Evolutionary conservation across 2,329 filamentous ascomycete species (phyloP).

Genomic region (Aspergillus neoniger): DNA sequence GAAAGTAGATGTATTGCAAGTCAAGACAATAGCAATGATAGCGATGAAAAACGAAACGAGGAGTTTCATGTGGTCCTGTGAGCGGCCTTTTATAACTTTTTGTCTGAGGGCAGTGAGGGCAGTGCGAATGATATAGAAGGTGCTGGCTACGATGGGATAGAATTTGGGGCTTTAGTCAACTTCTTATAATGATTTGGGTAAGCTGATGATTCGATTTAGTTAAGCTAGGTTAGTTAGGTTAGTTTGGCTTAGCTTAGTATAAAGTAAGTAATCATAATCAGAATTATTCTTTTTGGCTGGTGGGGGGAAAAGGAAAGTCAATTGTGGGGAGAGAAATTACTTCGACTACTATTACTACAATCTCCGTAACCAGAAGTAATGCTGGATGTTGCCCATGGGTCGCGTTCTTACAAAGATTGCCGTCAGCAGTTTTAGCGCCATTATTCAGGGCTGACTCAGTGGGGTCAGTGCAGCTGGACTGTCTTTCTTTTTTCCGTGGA

Average conservation of each 20-base stretch:
- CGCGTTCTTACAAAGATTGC: constrained; percentile 26
- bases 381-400: no score
- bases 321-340: background rate
- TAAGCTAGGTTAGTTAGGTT: no score
- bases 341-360: no score
- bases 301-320: background rate
- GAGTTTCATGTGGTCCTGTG: constrained; percentile 34
- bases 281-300: background rate
- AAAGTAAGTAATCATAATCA: background rate
- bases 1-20: constrained; percentile 2
- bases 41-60: constrained; percentile 41
- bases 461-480: background rate
- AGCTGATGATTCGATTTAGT: background rate
- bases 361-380: no score
- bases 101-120: background rate
- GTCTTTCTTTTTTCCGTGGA: no score
- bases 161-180: constrained; percentile 26
- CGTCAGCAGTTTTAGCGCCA: constrained; percentile 27
- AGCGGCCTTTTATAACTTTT: constrained; percentile 31
- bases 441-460: constrained; percentile 8
- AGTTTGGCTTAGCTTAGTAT: no score
- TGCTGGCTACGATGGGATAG: constrained; percentile 1
- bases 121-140: constrained; percentile 28
- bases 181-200: constrained; percentile 23
- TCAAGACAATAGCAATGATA: constrained; percentile 35